Evolutionary conservation across 352 stramenopile species (phyloP), one percentile per base, ranked within the genome.

Genomic region (Globisporangium irregulare): DNA sequence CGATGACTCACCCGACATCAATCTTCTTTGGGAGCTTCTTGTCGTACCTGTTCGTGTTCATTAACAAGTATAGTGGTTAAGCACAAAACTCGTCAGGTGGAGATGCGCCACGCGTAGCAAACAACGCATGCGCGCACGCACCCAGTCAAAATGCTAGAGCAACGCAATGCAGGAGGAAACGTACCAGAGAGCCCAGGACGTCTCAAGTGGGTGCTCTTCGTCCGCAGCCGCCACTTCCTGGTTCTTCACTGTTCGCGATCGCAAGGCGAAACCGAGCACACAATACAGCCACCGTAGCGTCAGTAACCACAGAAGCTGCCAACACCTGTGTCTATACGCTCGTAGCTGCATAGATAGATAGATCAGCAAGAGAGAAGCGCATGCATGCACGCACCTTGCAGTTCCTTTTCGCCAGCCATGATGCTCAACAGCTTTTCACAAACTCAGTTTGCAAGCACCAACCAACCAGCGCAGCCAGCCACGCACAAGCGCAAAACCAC

Each of bases 11-110:
- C 84, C 84, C 85, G 43, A 94, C 81, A 73, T 96, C 86, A 72
- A 91, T 95, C 67, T 94, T 93, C 78, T 94, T 94, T 43, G 88
- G 86, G 73, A 97, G 85, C 77, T 98, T 98, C 81, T 97, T 97
- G 82, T 98, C 92, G 71, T 97, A 97, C 91, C 91, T 97, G 82
- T n/a, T 46, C 10, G 25, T 22, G 20, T 24, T 59, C 41, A 68
- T 60, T 8, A 58, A 18, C 4, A 29, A 48, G 55, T 20, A 46
- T 4, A 24, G 34, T 0, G 4, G 29, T 61, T 29, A 20, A 12
- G 66, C 62, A 53, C 58, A 46, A 29, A 7, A 64, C 20, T 62
- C 51, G 10, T 27, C 15, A 15, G 60, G 9, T 24, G 20, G 46
- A 43, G 27, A 43, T 20, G 20, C 12, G 22, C 12, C 38, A 18